phyloP scores from a whole-genome alignment of 2,329 filamentous ascomycete genomes.

The Cryphonectria japonica region DNA sequence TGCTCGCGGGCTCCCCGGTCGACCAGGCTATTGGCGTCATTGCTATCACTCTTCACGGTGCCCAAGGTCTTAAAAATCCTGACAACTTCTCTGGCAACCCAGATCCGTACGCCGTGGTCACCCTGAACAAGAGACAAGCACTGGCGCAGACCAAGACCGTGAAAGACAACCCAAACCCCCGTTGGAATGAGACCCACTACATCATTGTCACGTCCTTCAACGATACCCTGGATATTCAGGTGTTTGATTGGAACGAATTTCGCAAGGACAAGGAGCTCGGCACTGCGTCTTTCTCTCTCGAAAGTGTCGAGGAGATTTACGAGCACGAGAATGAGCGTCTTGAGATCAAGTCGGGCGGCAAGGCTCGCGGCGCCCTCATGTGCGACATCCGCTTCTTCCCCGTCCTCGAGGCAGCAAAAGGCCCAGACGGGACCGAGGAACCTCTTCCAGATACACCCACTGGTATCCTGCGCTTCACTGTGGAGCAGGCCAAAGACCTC shows the following conservation, averaged over 20 bases:
- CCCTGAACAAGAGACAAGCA: constrained; percentile 79
- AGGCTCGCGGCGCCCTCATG: constrained; percentile 77
- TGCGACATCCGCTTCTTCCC: constrained; percentile 95
- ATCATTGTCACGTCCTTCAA: constrained; percentile 91
- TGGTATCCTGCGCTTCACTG: constrained; percentile 89
- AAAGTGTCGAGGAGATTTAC: constrained; percentile 75
- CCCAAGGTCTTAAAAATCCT: constrained; percentile 89
- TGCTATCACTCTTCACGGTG: constrained; percentile 87
- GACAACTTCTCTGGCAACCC: constrained; percentile 92
- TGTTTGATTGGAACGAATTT: constrained; percentile 94
- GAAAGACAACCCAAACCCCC: constrained; percentile 80
- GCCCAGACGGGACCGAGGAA: constrained; percentile 76
- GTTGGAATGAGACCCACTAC: constrained; percentile 97
- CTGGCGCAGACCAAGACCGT: constrained; percentile 89
- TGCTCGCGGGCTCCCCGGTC: constrained; percentile 90
- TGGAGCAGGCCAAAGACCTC: constrained; percentile 95
- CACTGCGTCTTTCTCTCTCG: constrained; percentile 80
- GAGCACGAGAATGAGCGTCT: constrained; percentile 84
- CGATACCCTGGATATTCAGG: constrained; percentile 80
- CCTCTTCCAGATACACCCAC: constrained; percentile 88
- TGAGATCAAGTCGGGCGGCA: constrained; percentile 83
- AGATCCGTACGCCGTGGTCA: constrained; percentile 86
- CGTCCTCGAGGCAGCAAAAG: constrained; percentile 73
- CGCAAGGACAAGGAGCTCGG: constrained; percentile 97
- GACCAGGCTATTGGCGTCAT: constrained; percentile 96